Percentiles rank a stretch among this genome's conserved stretches.
Evolutionary conservation across 306 rosid genomes (phyloP).

Genomic region (Pyrus pyrifolia): DNA sequence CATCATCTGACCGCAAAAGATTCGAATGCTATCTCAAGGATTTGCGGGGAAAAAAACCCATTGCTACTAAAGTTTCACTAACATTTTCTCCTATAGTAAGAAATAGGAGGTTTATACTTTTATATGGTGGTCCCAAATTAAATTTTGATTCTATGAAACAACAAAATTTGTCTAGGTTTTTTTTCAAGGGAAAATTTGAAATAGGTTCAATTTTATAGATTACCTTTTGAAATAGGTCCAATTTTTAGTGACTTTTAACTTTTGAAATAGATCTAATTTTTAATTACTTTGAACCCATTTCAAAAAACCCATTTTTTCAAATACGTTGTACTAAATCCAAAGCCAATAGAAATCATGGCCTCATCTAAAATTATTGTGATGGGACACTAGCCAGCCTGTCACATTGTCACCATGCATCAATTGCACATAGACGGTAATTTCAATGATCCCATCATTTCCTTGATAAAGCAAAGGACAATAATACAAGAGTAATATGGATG

Average conservation of each 20-base stretch:
- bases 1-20: not conserved
- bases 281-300: too few relatives aligned
- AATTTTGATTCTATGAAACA: not conserved
- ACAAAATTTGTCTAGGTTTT: not conserved
- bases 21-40: not conserved
- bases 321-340: constrained; percentile 9
- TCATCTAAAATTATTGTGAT: constrained; percentile 19
- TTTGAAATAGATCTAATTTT: too few relatives aligned
- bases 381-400: constrained; percentile 34
- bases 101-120: not conserved
- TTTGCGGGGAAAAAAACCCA: not conserved
- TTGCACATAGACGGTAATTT: not conserved
- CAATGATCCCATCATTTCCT: not conserved
- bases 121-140: constrained; percentile 3
- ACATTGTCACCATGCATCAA: constrained; percentile 1
- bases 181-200: too few relatives aligned
- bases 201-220: too few relatives aligned
- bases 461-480: not conserved
- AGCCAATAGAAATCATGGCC: constrained; percentile 26
- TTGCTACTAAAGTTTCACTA: not conserved
- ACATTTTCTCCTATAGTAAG: not conserved
- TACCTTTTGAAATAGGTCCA: too few relatives aligned
- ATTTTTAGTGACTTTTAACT: too few relatives aligned
- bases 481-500: not conserved
- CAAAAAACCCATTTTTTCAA: too few relatives aligned